phyloP scores from a whole-genome alignment of 1,139 yeast genomes.

The Taphrina deformans region DNA sequence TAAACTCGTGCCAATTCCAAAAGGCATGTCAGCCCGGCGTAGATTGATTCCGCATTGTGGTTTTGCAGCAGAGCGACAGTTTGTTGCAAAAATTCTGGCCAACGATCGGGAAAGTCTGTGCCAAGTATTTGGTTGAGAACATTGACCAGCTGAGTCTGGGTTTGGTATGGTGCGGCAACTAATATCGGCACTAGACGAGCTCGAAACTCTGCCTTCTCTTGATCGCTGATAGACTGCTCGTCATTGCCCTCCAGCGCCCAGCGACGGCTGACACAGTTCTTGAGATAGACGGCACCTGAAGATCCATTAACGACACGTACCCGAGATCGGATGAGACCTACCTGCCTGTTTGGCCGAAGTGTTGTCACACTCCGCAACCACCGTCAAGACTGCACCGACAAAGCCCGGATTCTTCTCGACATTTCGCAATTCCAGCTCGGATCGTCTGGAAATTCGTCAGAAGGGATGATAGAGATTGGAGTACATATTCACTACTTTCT shows the following conservation, averaged over 20 bases:
- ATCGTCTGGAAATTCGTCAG: conserved; percentile 5
- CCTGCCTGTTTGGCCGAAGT: conserved; percentile 40
- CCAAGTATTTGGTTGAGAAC: conserved; percentile 66
- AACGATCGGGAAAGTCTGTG: conserved; percentile 65
- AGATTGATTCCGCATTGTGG: conserved; percentile 58
- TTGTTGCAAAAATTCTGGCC: conserved; percentile 66
- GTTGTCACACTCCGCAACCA: conserved; percentile 51
- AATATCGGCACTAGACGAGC: conserved; percentile 58
- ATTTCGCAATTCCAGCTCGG: conserved; percentile 29
- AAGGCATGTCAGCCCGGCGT: conserved; percentile 75
- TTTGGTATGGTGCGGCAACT: conserved; percentile 49
- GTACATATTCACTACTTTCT: conserved; percentile 79
- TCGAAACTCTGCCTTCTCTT: conserved; percentile 69
- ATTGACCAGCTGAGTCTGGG: conserved; percentile 64
- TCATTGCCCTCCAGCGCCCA: conserved; percentile 53
- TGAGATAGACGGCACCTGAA: conserved; percentile 81
- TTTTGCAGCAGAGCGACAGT: conserved; percentile 58
- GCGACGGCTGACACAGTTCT: conserved; percentile 65
- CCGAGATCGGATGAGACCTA: conserved; percentile 24
- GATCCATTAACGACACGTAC: no score
- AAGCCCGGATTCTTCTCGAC: conserved; percentile 58
- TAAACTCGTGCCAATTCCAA: conserved; percentile 72
- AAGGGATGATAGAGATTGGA: no score
- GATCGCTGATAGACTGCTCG: conserved; percentile 55
- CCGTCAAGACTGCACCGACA: conserved; percentile 77